These are phyloP conservation scores for Gamarada debralockiae DNA, from an alignment of 495 filamentous ascomycete genomes.

Conservation along the genomic window DNA sequence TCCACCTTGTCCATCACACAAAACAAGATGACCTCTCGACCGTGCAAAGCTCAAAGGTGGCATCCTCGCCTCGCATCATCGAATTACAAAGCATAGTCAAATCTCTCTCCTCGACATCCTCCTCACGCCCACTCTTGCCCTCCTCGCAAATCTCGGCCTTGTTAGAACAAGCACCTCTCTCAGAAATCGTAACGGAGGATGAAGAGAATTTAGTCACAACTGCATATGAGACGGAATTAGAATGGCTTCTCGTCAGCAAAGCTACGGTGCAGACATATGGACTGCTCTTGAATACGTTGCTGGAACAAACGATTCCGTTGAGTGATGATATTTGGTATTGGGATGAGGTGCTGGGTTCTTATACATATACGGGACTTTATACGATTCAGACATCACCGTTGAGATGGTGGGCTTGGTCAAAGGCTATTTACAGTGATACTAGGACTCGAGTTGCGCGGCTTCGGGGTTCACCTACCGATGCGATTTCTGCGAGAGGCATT, in stretches of 20 bases:
- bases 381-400: constrained; percentile 76
- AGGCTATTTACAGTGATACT: constrained; percentile 58
- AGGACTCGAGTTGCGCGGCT: constrained; percentile 40
- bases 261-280: constrained; percentile 84
- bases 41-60: constrained; percentile 16
- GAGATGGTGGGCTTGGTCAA: constrained; percentile 62
- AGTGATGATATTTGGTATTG: constrained; percentile 88
- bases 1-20: constrained; percentile 50
- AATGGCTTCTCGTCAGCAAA: constrained; percentile 86
- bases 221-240: constrained; percentile 65
- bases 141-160: constrained; percentile 50
- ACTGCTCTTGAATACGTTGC: constrained; percentile 62
- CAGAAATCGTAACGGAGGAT: constrained; percentile 15
- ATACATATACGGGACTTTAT: constrained; percentile 69
- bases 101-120: constrained; percentile 61
- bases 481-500: constrained; percentile 9
- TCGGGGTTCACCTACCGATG: constrained; percentile 10
- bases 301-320: constrained; percentile 76
- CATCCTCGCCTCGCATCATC: constrained; percentile 35
- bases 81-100: constrained; percentile 62
- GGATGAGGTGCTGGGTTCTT: constrained; percentile 76
- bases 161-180: constrained; percentile 54
- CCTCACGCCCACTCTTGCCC: constrained; percentile 48
- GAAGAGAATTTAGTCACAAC: constrained; percentile 26
- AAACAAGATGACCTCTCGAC: constrained; percentile 27